phyloP scores from a whole-genome alignment of 495 filamentous ascomycete genomes.

The Penicillium herquei region DNA sequence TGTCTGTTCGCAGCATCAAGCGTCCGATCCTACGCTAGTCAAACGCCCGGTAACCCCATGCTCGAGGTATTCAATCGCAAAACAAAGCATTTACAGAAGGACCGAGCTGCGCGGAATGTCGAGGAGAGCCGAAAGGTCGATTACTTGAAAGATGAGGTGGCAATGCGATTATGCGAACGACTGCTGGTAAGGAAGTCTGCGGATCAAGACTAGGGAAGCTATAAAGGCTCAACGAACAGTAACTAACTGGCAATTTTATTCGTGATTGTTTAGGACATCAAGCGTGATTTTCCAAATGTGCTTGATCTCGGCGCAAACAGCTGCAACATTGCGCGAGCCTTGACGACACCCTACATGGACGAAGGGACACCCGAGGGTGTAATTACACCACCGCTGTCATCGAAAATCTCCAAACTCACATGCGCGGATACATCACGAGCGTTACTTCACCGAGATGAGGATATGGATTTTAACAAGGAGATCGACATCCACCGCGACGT shows the following conservation, averaged over 20 bases:
- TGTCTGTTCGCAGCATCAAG: slow-evolving; percentile 12
- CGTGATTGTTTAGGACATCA: slow-evolving; percentile 68
- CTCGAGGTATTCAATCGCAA: slow-evolving; percentile 89
- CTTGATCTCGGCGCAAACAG: slow-evolving; percentile 95
- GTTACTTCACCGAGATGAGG: slow-evolving; percentile 79
- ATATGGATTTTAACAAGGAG: slow-evolving; percentile 70
- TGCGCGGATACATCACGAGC: slow-evolving; percentile 76
- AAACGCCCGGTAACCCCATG: slow-evolving; percentile 69
- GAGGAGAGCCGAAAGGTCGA: slow-evolving; percentile 75
- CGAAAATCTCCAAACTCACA: slow-evolving; percentile 66
- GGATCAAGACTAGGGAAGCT: neutral
- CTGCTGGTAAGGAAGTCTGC: slow-evolving; percentile 59
- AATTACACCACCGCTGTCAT: slow-evolving; percentile 60
- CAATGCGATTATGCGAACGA: slow-evolving; percentile 78
- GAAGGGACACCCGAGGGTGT: slow-evolving; percentile 41
- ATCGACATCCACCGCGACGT: slow-evolving; percentile 71
- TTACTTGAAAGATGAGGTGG: slow-evolving; percentile 91
- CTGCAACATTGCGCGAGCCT: slow-evolving; percentile 84
- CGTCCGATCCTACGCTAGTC: slow-evolving; percentile 66
- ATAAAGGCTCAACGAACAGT: neutral
- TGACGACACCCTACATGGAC: slow-evolving; percentile 67
- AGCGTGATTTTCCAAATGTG: slow-evolving; percentile 75
- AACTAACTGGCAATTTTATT: neutral
- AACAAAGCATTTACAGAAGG: slow-evolving; percentile 85
- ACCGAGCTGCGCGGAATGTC: slow-evolving; percentile 72